Percentiles rank a stretch among this genome's conserved stretches.
Conservation (phyloP, 768 basidiomycete genomes). For the Ephemerocybe angulata region DNA sequence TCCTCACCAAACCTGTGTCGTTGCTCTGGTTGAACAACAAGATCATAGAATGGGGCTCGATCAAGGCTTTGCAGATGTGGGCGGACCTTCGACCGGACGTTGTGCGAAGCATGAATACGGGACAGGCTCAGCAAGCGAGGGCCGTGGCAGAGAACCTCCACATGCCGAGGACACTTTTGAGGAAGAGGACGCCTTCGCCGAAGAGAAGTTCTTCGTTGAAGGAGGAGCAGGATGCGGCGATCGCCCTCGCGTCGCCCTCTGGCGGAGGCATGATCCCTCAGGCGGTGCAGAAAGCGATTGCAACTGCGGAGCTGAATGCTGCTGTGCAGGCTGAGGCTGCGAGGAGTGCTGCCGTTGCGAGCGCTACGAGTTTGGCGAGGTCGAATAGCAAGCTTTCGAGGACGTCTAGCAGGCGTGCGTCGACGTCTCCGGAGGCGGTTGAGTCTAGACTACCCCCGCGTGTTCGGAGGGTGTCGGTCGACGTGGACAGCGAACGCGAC, state of each 20-base stretch:
- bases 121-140: slow-evolving; percentile 38
- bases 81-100: slow-evolving; percentile 71
- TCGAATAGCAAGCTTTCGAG: background rate
- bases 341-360: background rate
- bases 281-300: slow-evolving; percentile 1
- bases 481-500: background rate
- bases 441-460: background rate
- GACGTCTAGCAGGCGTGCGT: background rate
- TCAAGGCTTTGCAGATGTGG: slow-evolving; percentile 92
- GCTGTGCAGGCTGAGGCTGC: background rate
- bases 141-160: slow-evolving; percentile 46
- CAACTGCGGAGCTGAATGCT: background rate
- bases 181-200: slow-evolving; percentile 18
- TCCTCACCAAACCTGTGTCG: slow-evolving; percentile 95
- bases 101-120: slow-evolving; percentile 34
- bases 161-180: slow-evolving; percentile 32
- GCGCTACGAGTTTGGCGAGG: background rate
- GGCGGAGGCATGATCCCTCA: slow-evolving; percentile 13
- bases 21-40: slow-evolving; percentile 95
- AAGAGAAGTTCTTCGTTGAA: slow-evolving; percentile 14
- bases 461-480: background rate
- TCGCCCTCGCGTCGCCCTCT: slow-evolving; percentile 18
- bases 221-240: slow-evolving; percentile 24
- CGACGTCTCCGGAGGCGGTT: background rate
- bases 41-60: slow-evolving; percentile 99